Base-by-base conservation (phyloP, 192 early-diverging fungal species). In the Gamsiella multidivaricata region DNA sequence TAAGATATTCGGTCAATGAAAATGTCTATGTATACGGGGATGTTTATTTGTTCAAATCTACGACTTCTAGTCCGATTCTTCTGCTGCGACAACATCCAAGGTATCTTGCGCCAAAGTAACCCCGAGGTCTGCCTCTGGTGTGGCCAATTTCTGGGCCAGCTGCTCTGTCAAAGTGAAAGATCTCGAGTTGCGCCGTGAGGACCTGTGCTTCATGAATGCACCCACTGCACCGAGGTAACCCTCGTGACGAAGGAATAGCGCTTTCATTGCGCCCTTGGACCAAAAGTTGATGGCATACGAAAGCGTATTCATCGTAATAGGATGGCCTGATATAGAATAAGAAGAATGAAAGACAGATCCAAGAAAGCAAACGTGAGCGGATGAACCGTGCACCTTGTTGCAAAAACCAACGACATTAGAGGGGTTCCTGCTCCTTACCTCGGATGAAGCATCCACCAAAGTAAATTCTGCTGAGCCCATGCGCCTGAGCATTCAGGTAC, bases 371-470 rank as follows among this genome's bases (percentile, higher is more conserved):
- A n/a, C 29, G 6, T 20, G 23, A 5, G 10, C 1, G 15, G 20
- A 17, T 10, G 20, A 42, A 57, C 1, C 6, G 3, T 42, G 28
- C 37, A 39, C 37, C 7, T 5, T 39, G 22, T 43, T 34, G 39
- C 23, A 20, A 33, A 23, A 33, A 26, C 0, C 9, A 28, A 10
- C n/a, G 2, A 42, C 31, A 53, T 14, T 7, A 2, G 8, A 14
- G 17, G 22, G n/a, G 56, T 12, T 17, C 36, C 5, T 20, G 3
- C 23, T 18, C 28, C 25, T 45, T 83, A 87, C 89, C 95, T 85
- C 95, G 86, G 62, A 99, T 98, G 81, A 97, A 99, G 81, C 94
- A 97, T 31, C 97, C 97, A 72, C 94, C 94, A 83, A 99, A 99
- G 83, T 98, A 99, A 56, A 99, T 98, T 50, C 86, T 85, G 22